A percentile compares a stretch with the other conserved stretches of the same genome.
Evolutionary conservation across 495 filamentous ascomycete genomes (phyloP).

Genomic region (Schizothecium vesticola): DNA sequence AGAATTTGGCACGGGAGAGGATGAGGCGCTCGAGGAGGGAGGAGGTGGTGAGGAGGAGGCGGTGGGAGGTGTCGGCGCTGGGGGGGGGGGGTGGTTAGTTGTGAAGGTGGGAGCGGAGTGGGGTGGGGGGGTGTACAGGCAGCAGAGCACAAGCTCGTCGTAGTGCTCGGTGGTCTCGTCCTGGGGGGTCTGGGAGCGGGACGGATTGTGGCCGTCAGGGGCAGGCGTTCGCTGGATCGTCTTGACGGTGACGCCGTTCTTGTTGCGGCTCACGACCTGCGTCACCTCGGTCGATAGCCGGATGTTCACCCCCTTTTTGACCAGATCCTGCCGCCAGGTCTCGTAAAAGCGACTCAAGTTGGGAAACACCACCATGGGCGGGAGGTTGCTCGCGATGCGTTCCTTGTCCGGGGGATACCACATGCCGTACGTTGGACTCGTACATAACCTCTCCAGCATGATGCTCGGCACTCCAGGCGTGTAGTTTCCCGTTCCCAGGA

Average conservation of each 20-base stretch:
- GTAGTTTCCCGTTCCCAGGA: slow-evolving; percentile 74
- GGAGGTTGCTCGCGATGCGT: slow-evolving; percentile 61
- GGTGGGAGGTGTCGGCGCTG: slow-evolving; percentile 63
- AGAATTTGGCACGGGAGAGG: slow-evolving; percentile 70
- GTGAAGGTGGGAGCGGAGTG: neutral
- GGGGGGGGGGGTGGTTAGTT: neutral
- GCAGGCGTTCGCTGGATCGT: slow-evolving; percentile 26
- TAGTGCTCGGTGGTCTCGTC: slow-evolving; percentile 41
- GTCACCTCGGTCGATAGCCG: slow-evolving; percentile 59
- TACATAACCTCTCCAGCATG: slow-evolving; percentile 69
- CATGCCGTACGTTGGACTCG: slow-evolving; percentile 67
- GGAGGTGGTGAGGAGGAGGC: slow-evolving; percentile 57
- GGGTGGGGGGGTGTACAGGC: slow-evolving; percentile 30
- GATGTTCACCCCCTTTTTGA: slow-evolving; percentile 57
- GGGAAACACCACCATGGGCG: slow-evolving; percentile 78
- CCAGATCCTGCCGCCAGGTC: slow-evolving; percentile 59
- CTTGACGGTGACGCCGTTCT: slow-evolving; percentile 52
- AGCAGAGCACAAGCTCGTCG: slow-evolving; percentile 70
- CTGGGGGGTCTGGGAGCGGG: slow-evolving; percentile 26
- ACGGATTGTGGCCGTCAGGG: slow-evolving; percentile 31
- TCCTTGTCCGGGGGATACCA: slow-evolving; percentile 64
- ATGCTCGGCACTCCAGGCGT: slow-evolving; percentile 70
- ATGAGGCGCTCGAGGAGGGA: slow-evolving; percentile 61
- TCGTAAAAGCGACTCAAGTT: slow-evolving; percentile 67
- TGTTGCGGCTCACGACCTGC: slow-evolving; percentile 50